Percentiles rank a stretch among this genome's conserved stretches.
Conservation (phyloP, 108 stramenopile species). For the Chaetoceros muelleri region DNA sequence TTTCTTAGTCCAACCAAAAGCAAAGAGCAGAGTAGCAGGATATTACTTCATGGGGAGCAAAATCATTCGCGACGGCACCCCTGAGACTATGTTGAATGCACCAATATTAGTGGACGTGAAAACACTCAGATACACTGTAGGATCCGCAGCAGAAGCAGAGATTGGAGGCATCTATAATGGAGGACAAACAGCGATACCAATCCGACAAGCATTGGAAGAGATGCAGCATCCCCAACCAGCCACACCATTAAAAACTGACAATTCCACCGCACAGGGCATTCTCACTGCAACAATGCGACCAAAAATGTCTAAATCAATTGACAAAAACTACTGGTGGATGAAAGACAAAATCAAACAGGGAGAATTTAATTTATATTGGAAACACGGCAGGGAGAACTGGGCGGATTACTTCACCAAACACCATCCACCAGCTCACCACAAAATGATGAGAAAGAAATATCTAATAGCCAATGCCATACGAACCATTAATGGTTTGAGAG, state of each 20-base stretch:
- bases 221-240: conserved; percentile 32
- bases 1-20: conserved; percentile 22
- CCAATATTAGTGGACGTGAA: conserved; percentile 13
- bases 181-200: conserved; percentile 11
- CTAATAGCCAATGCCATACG: too few species aligned
- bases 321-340: too few species aligned
- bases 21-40: conserved; percentile 21
- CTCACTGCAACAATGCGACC: too few species aligned
- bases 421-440: conserved; percentile 10
- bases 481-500: too few species aligned
- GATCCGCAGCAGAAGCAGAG: conserved; percentile 36
- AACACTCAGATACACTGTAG: conserved; percentile 18
- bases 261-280: conserved; percentile 31
- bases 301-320: too few species aligned
- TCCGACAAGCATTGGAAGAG: conserved; percentile 13
- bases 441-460: neutral
- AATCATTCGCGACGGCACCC: neutral
- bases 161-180: conserved; percentile 22
- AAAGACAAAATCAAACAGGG: too few species aligned
- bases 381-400: neutral
- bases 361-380: conserved; percentile 5
- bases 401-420: conserved; percentile 18
- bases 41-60: conserved; percentile 16
- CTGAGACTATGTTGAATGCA: conserved; percentile 13
- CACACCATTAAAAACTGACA: conserved; percentile 32